Percentiles rank a stretch among this genome's conserved stretches.
phyloP scores from a whole-genome alignment of 192 early-diverging fungal species.

The Endogone sp. region DNA sequence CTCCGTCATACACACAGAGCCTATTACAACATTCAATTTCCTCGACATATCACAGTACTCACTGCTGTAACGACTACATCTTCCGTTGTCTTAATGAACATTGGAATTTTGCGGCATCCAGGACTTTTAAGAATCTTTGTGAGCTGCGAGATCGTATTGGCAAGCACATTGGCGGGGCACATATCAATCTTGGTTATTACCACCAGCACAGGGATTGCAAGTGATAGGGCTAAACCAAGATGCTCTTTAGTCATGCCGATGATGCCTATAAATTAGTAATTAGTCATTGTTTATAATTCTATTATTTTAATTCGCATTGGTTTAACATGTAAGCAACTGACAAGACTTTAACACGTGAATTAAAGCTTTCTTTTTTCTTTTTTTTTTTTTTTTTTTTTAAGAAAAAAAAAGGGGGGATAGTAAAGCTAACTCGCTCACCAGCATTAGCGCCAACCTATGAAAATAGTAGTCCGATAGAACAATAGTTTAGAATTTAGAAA shows the following conservation, averaged over 20 bases:
- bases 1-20: too few species aligned
- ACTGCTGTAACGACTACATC: slow-evolving; percentile 78
- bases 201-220: slow-evolving; percentile 85
- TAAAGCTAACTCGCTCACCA: slow-evolving; percentile 28
- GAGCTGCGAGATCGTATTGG: slow-evolving; percentile 78
- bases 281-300: too few species aligned
- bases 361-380: too few species aligned
- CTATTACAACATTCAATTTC: not conserved
- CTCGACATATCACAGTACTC: slow-evolving; percentile 8
- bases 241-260: slow-evolving; percentile 96
- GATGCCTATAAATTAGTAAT: slow-evolving; percentile 39
- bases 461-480: too few species aligned
- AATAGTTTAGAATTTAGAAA: too few species aligned
- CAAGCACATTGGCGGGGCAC: slow-evolving; percentile 83
- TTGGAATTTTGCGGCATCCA: slow-evolving; percentile 89
- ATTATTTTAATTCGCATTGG: too few species aligned
- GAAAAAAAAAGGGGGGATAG: too few species aligned
- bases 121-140: slow-evolving; percentile 79
- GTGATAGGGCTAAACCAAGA: slow-evolving; percentile 81
- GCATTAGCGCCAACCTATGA: slow-evolving; percentile 65
- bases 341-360: too few species aligned
- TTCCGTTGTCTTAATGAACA: slow-evolving; percentile 70
- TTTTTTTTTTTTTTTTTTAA: too few species aligned
- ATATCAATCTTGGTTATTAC: slow-evolving; percentile 95
- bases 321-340: too few species aligned